Base-by-base conservation (phyloP, 495 filamentous ascomycete genomes). In the Alectoria sarmentosa region DNA sequence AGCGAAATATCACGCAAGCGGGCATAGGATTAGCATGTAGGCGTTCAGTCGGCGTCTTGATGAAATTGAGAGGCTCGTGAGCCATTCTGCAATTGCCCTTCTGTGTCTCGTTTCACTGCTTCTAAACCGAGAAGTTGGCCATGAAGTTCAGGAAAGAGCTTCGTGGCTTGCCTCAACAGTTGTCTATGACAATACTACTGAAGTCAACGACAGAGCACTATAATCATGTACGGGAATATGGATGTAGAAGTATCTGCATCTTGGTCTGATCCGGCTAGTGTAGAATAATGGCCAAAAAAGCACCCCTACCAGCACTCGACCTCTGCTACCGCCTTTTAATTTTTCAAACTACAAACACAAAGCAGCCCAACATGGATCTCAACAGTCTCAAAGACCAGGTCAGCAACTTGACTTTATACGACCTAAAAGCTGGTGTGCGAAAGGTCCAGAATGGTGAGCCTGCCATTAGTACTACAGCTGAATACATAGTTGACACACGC, bases 391-490 rank as follows among this genome's bases (percentile, higher is more conserved):
- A 88, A 73, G 90, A 96, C 67, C 86, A 90, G 76, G 91, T 97
- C 75, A 87, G 88, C 83, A 96, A 95, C 77, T 81, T 98, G 79
- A 91, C 90, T 62, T 82, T 98, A 70, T 98, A 98, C 80, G 94
- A 98, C 76, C 76, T 98, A 75, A 98, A 98, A 77, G 94, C 94
- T 41, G 92, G 93, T 68, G 92, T 97, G 64, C 88, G 94, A 70
- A 96, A 98, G 76, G 90, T 96, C 39, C 94, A 98, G 71, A 98
- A 98, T 95, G 94, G 94, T 97, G 79, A 71, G 84, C 58, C 36
- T 21, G 19, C 28, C 60, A 39, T 34, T 64, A 28, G 36, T 69
- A 39, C 59, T 19, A 61, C 57, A 57, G 49, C 69, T 46, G n/a
- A 52, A 21, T 9, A 39, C 42, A 30, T 56, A 67, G 58, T 67